Evolutionary conservation across 306 rosid genomes (phyloP).

Genomic region (Quercus bicolor): DNA sequence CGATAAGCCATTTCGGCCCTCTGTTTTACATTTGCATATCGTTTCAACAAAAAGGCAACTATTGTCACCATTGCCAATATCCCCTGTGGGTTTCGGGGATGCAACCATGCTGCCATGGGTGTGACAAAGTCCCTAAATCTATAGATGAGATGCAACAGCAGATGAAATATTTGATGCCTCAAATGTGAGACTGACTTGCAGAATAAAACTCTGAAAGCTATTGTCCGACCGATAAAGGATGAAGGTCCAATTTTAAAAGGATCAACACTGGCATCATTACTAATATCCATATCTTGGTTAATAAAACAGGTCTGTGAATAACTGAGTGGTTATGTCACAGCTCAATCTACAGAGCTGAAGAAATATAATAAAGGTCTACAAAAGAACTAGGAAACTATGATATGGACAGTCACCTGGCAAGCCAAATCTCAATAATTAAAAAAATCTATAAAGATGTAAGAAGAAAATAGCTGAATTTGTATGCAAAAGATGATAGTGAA

Average conservation of each 20-base stretch:
- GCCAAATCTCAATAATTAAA: neutral
- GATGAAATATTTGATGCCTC: conserved; percentile 49
- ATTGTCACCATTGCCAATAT: conserved; percentile 84
- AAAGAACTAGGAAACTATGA: conserved; percentile 1
- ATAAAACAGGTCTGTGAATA: neutral
- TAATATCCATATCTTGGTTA: conserved; percentile 64
- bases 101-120: conserved; percentile 65
- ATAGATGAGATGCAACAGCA: conserved; percentile 36
- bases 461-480: neutral
- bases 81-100: conserved; percentile 93
- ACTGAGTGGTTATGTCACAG: conserved; percentile 3
- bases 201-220: conserved; percentile 77
- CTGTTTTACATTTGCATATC: conserved; percentile 69
- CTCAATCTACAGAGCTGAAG: conserved; percentile 6
- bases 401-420: neutral
- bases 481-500: neutral
- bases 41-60: conserved; percentile 76
- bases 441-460: neutral
- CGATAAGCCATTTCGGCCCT: conserved; percentile 90
- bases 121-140: conserved; percentile 45
- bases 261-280: conserved; percentile 82
- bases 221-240: conserved; percentile 65
- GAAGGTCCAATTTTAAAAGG: conserved; percentile 90
- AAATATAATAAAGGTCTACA: conserved; percentile 10
- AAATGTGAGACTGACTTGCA: conserved; percentile 76